A percentile compares a stretch with the other conserved stretches of the same genome.
These are phyloP conservation scores for Scheffersomyces parashehatae DNA, from an alignment of 1,139 yeast genomes.

Conservation along the genomic window DNA sequence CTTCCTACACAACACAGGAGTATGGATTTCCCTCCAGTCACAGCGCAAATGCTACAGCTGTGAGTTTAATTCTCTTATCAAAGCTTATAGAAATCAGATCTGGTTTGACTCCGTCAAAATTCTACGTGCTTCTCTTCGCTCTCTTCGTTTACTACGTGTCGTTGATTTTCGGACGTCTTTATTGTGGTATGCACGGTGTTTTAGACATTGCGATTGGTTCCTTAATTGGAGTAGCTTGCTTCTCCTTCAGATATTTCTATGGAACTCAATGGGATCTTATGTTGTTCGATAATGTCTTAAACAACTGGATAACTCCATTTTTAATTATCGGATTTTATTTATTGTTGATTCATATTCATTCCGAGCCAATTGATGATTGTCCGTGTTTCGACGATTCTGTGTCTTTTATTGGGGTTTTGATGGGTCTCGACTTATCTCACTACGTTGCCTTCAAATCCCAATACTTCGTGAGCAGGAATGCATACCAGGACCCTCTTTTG, in stretches of 20 bases:
- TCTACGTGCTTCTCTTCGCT: slow-evolving; percentile 11
- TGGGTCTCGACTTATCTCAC: slow-evolving; percentile 67
- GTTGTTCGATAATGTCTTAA: slow-evolving; percentile 19
- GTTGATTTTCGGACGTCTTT: slow-evolving; percentile 76
- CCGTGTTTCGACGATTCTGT: slow-evolving; percentile 97
- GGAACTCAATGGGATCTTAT: slow-evolving; percentile 43
- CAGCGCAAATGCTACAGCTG: slow-evolving; percentile 88
- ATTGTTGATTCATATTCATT: slow-evolving; percentile 63
- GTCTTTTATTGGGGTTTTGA: slow-evolving; percentile 86
- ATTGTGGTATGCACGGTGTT: slow-evolving; percentile 98
- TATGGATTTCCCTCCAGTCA: slow-evolving; percentile 96
- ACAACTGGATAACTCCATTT: slow-evolving; percentile 24
- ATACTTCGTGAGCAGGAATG: slow-evolving; percentile 19
- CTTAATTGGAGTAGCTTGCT: slow-evolving; percentile 55
- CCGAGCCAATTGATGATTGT: slow-evolving; percentile 88
- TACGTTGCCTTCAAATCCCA: slow-evolving; percentile 37
- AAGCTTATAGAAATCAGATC: slow-evolving; percentile 18
- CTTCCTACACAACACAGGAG: slow-evolving; percentile 85
- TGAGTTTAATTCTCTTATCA: slow-evolving; percentile 51
- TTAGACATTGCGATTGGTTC: slow-evolving; percentile 73
- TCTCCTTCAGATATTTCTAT: slow-evolving; percentile 38
- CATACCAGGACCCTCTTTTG: slow-evolving; percentile 29
- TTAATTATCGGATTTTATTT: slow-evolving; percentile 42
- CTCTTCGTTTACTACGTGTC: slow-evolving; percentile 58
- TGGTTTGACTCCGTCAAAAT: slow-evolving; percentile 7